phyloP scores from a whole-genome alignment of 2,329 filamentous ascomycete genomes.

The Fusarium sp. region DNA sequence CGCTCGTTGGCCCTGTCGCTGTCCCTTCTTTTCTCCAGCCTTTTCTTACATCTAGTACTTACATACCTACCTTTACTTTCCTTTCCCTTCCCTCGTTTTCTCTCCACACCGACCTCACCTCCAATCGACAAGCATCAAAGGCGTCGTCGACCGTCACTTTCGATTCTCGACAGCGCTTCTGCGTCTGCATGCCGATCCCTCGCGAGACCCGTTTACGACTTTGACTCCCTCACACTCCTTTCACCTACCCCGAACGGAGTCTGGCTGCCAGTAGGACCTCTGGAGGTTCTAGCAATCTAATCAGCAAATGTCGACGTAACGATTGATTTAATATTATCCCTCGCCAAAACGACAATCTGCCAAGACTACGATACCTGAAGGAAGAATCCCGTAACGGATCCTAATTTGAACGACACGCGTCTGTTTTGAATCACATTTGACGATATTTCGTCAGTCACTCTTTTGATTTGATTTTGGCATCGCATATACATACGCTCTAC shows the following conservation, averaged over 20 bases:
- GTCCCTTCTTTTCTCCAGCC: slow-evolving; percentile 45
- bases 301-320: slow-evolving; percentile 46
- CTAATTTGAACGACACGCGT: slow-evolving; percentile 41
- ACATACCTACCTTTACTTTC: slow-evolving; percentile 37
- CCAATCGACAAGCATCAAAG: slow-evolving; percentile 45
- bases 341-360: slow-evolving; percentile 26
- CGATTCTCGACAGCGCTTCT: slow-evolving; percentile 46
- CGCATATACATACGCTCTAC: slow-evolving; percentile 44
- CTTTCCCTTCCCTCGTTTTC: slow-evolving; percentile 37
- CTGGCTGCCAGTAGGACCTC: slow-evolving; percentile 42
- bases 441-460: slow-evolving; percentile 60
- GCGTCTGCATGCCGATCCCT: slow-evolving; percentile 38
- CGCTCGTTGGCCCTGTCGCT: slow-evolving; percentile 41
- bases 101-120: slow-evolving; percentile 44
- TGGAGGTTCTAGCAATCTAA: slow-evolving; percentile 43
- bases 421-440: slow-evolving; percentile 47
- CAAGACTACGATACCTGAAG: slow-evolving; percentile 22
- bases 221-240: slow-evolving; percentile 16
- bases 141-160: slow-evolving; percentile 46
- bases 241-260: slow-evolving; percentile 37
- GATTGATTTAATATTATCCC: slow-evolving; percentile 44
- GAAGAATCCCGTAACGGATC: slow-evolving; percentile 36
- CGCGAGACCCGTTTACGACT: slow-evolving; percentile 36
- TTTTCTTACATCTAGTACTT: slow-evolving; percentile 39
- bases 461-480: slow-evolving; percentile 49